A percentile compares a stretch with the other conserved stretches of the same genome.
phyloP scores from a whole-genome alignment of 1,284 basidiomycete species.

The Ganoderma sinense region DNA sequence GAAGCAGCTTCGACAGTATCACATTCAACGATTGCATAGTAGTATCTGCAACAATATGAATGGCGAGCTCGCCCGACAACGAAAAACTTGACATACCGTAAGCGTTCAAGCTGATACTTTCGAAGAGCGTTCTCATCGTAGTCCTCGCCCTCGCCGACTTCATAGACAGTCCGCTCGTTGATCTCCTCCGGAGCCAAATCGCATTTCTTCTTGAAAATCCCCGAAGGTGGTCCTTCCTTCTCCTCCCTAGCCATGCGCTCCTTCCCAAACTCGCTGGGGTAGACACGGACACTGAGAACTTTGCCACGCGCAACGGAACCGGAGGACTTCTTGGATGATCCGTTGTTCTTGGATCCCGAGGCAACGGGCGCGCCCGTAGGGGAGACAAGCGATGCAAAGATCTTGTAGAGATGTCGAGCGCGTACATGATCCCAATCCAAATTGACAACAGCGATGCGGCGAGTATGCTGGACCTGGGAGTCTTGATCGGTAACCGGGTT shows the following conservation, averaged over 20 bases:
- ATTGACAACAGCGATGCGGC: constrained; percentile 91
- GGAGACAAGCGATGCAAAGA: constrained; percentile 90
- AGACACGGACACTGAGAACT: constrained; percentile 83
- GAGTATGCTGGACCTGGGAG: constrained; percentile 59
- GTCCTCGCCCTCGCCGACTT: constrained; percentile 72
- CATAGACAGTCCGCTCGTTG: constrained; percentile 72
- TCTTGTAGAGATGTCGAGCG: constrained; percentile 91
- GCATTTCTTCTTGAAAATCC: constrained; percentile 75
- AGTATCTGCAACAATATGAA: constrained; percentile 71
- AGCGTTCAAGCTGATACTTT: constrained; percentile 92
- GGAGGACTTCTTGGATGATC: constrained; percentile 33
- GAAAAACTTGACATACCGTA: constrained; percentile 67
- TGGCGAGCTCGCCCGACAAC: constrained; percentile 5
- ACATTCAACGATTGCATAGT: constrained; percentile 95
- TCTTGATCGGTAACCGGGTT: constrained; percentile 46
- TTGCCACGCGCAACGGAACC: constrained; percentile 58
- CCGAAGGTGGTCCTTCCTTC: constrained; percentile 87
- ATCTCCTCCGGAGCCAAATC: constrained; percentile 57
- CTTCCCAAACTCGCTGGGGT: constrained; percentile 95
- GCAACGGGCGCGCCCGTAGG: constrained; percentile 53
- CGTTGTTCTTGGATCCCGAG: constrained; percentile 37
- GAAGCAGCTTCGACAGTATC: constrained; percentile 82
- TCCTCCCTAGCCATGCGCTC: constrained; percentile 90
- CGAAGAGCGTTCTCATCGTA: constrained; percentile 91
- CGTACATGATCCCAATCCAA: constrained; percentile 99